Percentiles rank a stretch among this genome's conserved stretches.
Conservation (phyloP, 2,329 filamentous ascomycete species). For the Paradendryphiella salina region DNA sequence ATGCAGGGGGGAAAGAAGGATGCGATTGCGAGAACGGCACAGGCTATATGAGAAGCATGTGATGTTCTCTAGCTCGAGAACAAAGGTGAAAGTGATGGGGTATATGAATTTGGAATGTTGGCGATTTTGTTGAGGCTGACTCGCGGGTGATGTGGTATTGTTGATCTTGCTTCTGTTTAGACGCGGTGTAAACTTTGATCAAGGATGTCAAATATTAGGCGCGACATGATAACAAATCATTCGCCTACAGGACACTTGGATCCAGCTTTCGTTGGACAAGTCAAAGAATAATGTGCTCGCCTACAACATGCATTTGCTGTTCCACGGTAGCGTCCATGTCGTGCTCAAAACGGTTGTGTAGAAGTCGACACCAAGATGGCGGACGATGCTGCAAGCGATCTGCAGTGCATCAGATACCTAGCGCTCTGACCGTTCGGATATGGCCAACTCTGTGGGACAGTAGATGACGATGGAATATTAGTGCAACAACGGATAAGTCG, state of each 20-base stretch:
- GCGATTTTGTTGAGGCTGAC: too few species aligned
- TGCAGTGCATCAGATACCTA: constrained; percentile 1
- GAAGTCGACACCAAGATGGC: background rate
- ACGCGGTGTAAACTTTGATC: too few species aligned
- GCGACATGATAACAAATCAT: background rate
- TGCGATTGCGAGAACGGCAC: too few species aligned
- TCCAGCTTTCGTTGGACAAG: background rate
- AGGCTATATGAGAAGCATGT: too few species aligned
- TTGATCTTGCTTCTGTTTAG: too few species aligned
- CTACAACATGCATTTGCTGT: background rate
- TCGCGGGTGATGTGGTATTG: too few species aligned
- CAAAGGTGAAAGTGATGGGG: too few species aligned
- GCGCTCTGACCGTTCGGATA: constrained; percentile 3
- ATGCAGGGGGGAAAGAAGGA: too few species aligned
- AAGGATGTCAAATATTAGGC: too few species aligned
- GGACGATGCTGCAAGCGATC: constrained; percentile 10
- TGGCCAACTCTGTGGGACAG: constrained; percentile 1
- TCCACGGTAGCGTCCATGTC: background rate
- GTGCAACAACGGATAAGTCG: constrained; percentile 7
- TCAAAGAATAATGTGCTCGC: background rate
- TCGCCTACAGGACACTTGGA: background rate
- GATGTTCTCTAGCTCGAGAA: too few species aligned
- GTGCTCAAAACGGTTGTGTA: background rate
- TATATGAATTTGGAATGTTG: too few species aligned
- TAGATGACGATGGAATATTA: constrained; percentile 8